These are phyloP conservation scores for Gentiana straminea DNA, from an alignment of 257 asterid genomes.

Conservation along the genomic window DNA sequence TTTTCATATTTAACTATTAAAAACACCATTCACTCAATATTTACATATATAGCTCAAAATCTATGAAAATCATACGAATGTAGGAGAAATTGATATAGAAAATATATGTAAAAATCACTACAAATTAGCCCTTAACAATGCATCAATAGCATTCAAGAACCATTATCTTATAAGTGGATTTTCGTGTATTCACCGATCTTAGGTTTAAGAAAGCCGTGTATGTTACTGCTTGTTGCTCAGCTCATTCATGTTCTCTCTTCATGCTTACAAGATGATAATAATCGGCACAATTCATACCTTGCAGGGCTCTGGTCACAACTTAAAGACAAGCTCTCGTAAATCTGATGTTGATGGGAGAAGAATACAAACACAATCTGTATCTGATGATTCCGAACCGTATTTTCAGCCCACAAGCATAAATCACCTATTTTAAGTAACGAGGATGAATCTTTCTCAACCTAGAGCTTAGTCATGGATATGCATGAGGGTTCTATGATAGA, in stretches of 20 bases:
- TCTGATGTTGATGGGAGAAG: conserved; percentile 30
- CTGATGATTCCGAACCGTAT: conserved; percentile 35
- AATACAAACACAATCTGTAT: conserved; percentile 22
- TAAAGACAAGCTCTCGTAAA: conserved; percentile 29
- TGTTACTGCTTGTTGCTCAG: too few species aligned
- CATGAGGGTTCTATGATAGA: conserved; percentile 33
- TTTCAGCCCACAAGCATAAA: conserved; percentile 26
- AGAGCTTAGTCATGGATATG: conserved; percentile 26
- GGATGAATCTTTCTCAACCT: conserved; percentile 32
- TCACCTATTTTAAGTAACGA: conserved; percentile 18
- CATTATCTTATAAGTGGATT: conserved; percentile 34
- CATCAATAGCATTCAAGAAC: conserved; percentile 27
- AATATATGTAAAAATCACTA: too few species aligned
- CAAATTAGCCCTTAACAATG: conserved; percentile 46
- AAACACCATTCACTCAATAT: too few species aligned
- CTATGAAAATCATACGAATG: too few species aligned
- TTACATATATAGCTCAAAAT: too few species aligned
- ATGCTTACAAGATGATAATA: background rate
- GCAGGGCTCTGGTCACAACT: conserved; percentile 31
- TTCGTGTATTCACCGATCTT: too few species aligned
- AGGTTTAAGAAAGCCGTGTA: too few species aligned
- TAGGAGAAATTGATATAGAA: too few species aligned
- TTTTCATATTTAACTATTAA: too few species aligned
- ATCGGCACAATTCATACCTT: conserved; percentile 13
- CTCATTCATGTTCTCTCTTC: background rate